A percentile compares a stretch with the other conserved stretches of the same genome.
Evolutionary conservation across 805 yeast species (phyloP).

Genomic region (Wickerhamomyces tratensis): DNA sequence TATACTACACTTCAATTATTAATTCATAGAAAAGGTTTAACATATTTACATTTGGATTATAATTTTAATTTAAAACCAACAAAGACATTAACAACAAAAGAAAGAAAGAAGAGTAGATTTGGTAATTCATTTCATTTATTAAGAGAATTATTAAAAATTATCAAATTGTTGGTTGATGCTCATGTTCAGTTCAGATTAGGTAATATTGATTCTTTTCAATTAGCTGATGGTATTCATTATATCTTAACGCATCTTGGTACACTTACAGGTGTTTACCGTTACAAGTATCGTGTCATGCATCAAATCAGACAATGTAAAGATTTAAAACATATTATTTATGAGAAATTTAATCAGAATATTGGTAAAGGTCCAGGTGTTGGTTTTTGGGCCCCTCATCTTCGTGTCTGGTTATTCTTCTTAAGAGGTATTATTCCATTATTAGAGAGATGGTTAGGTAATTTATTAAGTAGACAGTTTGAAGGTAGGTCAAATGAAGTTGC

Average conservation of each 20-base stretch:
- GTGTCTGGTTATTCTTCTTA: conserved; percentile 88
- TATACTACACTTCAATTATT: conserved; percentile 84
- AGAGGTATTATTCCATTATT: conserved; percentile 87
- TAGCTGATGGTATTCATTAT: conserved; percentile 92
- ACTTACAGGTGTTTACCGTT: conserved; percentile 90
- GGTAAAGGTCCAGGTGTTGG: conserved; percentile 99
- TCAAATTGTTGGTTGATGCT: conserved; percentile 82
- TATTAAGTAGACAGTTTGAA: conserved; percentile 88
- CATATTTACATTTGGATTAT: conserved; percentile 89
- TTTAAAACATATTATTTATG: conserved; percentile 83
- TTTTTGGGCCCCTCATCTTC: conserved; percentile 99
- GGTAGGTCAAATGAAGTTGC: conserved; percentile 92
- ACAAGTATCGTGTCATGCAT: conserved; percentile 97
- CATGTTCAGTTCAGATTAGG: conserved; percentile 90
- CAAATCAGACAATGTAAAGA: conserved; percentile 96
- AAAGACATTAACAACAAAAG: conserved; percentile 91
- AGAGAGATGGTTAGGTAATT: conserved; percentile 92
- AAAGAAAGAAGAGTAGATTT: conserved; percentile 88
- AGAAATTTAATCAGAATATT: conserved; percentile 71
- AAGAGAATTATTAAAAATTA: conserved; percentile 78
- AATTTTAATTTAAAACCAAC: conserved; percentile 95
- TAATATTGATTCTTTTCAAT: conserved; percentile 82
- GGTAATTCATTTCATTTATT: conserved; percentile 94
- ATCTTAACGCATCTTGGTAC: conserved; percentile 91
- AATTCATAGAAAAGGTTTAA: conserved; percentile 84